Conservation (phyloP, 345 rosid genomes). For the Nasturtium officinale region DNA sequence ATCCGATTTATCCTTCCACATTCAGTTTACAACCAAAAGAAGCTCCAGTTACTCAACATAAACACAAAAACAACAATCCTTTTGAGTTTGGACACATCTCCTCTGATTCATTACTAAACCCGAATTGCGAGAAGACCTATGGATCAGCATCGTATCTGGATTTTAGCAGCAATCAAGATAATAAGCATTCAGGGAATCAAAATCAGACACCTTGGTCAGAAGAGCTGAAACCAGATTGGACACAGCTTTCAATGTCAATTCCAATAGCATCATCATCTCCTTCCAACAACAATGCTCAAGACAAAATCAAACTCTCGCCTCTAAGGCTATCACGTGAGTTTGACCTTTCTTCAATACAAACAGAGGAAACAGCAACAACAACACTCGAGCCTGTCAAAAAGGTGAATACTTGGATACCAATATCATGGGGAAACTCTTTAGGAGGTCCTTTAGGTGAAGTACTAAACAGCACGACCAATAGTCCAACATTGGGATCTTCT, state of each 20-base stretch:
- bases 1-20: constrained; percentile 41
- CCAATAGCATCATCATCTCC: constrained; percentile 58
- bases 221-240: constrained; percentile 64
- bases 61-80: constrained; percentile 40
- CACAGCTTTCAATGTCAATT: constrained; percentile 72
- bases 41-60: constrained; percentile 34
- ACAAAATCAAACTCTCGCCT: constrained; percentile 52
- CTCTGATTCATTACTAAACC: constrained; percentile 52
- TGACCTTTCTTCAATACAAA: constrained; percentile 42
- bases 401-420: constrained; percentile 54
- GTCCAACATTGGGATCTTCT: constrained; percentile 55
- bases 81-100: constrained; percentile 58
- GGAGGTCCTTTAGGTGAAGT: constrained; percentile 78
- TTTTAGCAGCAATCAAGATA: constrained; percentile 44
- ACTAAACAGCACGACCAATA: constrained; percentile 48
- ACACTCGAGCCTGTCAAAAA: constrained; percentile 43
- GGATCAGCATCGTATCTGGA: constrained; percentile 45
- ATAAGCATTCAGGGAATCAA: constrained; percentile 35
- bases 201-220: constrained; percentile 52
- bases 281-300: constrained; percentile 41
- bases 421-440: constrained; percentile 57
- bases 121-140: constrained; percentile 44
- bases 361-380: constrained; percentile 32
- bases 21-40: constrained; percentile 45
- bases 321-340: constrained; percentile 55